Percentiles rank a stretch among this genome's conserved stretches.
phyloP scores from a whole-genome alignment of 2,329 filamentous ascomycete species.

The Bipolaris sorokiniana region DNA sequence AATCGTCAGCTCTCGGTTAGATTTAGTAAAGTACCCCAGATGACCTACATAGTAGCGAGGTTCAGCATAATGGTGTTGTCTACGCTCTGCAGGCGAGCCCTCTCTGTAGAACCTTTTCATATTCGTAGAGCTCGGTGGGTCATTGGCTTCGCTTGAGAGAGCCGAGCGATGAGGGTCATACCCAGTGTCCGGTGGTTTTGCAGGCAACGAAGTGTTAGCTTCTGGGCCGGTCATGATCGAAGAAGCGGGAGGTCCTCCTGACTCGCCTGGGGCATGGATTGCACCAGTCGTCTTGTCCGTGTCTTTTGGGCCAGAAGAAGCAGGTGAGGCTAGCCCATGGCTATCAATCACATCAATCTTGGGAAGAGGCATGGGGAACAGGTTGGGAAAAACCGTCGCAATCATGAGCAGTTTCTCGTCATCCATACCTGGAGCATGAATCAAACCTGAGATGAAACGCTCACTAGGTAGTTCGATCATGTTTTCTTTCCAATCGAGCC shows the following conservation, averaged over 20 bases:
- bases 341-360: conserved; percentile 49
- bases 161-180: conserved; percentile 56
- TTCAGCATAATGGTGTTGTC: conserved; percentile 39
- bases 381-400: conserved; percentile 57
- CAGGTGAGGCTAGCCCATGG: conserved; percentile 33
- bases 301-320: conserved; percentile 41
- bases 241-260: conserved; percentile 30
- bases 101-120: conserved; percentile 33
- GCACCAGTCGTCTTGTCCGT: conserved; percentile 31
- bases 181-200: conserved; percentile 52
- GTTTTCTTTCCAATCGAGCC: conserved; percentile 63
- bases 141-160: conserved; percentile 26
- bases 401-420: conserved; percentile 61
- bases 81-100: conserved; percentile 36
- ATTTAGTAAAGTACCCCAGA: conserved; percentile 6
- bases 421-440: conserved; percentile 62
- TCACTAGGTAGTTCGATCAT: conserved; percentile 67
- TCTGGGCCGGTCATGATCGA: conserved; percentile 28
- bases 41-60: conserved; percentile 46
- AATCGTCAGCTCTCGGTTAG: conserved; percentile 23
- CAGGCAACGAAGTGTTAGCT: conserved; percentile 43
- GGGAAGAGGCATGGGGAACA: conserved; percentile 53
- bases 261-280: conserved; percentile 25
- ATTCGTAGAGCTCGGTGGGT: conserved; percentile 19
- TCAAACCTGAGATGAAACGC: conserved; percentile 56